phyloP scores from a whole-genome alignment of 768 basidiomycete genomes.

The Tylopilus felleus region DNA sequence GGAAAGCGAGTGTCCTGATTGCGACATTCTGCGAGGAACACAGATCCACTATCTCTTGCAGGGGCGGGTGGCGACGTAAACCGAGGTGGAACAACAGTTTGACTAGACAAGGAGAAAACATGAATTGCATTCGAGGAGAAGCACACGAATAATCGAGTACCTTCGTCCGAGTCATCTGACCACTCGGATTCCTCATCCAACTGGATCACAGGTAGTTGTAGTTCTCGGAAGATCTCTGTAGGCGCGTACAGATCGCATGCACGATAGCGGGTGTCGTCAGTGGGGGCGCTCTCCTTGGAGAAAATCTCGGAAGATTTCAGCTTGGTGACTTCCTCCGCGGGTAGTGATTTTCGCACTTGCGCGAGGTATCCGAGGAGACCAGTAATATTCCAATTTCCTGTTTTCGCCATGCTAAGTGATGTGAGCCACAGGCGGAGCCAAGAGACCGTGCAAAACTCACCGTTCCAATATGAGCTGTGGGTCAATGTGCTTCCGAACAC shows the following conservation, averaged over 20 bases:
- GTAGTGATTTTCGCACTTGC: not conserved
- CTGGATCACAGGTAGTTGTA: constrained; percentile 62
- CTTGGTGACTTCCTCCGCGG: not conserved
- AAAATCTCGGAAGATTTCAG: not conserved
- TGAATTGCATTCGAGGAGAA: not conserved
- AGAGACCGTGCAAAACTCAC: constrained; percentile 34
- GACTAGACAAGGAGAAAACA: not conserved
- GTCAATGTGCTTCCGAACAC: constrained; percentile 89
- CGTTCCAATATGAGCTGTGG: constrained; percentile 70
- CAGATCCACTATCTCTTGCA: not conserved
- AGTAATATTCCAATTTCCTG: not conserved
- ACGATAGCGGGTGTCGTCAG: not conserved
- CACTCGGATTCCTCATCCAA: constrained; percentile 83
- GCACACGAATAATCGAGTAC: constrained; percentile 37
- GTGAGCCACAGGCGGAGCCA: not conserved
- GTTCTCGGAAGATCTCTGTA: not conserved
- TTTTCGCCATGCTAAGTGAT: not conserved
- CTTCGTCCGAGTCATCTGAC: constrained; percentile 82
- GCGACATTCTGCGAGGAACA: not conserved
- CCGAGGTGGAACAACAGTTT: not conserved
- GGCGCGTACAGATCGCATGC: not conserved
- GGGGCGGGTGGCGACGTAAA: not conserved
- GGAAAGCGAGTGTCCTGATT: not conserved
- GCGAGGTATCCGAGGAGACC: not conserved
- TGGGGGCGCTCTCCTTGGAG: not conserved